phyloP scores from a whole-genome alignment of 2,329 filamentous ascomycete genomes.

The Exophiala spinifera region DNA sequence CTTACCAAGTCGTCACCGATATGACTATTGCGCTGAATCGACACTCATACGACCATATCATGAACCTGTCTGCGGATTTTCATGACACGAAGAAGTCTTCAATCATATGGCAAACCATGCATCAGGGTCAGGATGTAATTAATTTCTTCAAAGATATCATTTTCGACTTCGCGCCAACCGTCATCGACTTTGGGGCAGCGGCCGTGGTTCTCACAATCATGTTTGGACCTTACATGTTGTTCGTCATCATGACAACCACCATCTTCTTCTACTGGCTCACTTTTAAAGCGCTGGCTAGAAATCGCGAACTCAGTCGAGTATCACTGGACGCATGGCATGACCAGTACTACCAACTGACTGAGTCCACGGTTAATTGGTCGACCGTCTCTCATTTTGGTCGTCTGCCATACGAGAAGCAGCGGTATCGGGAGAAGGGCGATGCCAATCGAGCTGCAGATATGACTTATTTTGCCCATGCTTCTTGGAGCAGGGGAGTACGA shows the following conservation, averaged over 20 bases:
- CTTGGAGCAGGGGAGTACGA: slow-evolving; percentile 7
- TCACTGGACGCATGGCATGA: slow-evolving; percentile 44
- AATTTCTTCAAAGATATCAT: slow-evolving; percentile 58
- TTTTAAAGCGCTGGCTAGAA: slow-evolving; percentile 38
- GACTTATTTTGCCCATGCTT: slow-evolving; percentile 6
- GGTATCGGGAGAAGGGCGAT: slow-evolving; percentile 41
- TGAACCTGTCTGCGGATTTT: slow-evolving; percentile 68
- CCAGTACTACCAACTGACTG: slow-evolving; percentile 54
- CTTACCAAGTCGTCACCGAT: slow-evolving; percentile 56
- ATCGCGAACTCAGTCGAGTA: slow-evolving; percentile 40
- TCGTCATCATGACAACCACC: slow-evolving; percentile 48
- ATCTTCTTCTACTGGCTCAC: slow-evolving; percentile 54
- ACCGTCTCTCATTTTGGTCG: slow-evolving; percentile 60
- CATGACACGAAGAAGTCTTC: slow-evolving; percentile 64
- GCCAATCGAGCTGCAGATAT: slow-evolving; percentile 35
- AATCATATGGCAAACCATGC: slow-evolving; percentile 63
- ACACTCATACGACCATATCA: slow-evolving; percentile 64
- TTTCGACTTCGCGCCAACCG: slow-evolving; percentile 60
- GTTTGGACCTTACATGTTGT: slow-evolving; percentile 61
- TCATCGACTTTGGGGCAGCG: slow-evolving; percentile 61
- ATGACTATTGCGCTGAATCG: slow-evolving; percentile 58
- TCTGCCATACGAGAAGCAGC: slow-evolving; percentile 50
- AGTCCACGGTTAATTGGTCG: slow-evolving; percentile 59
- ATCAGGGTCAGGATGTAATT: slow-evolving; percentile 60
- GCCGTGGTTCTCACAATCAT: slow-evolving; percentile 56